These are phyloP conservation scores for Eremothecium sinecaudum DNA, from an alignment of 1,139 yeast genomes.

Conservation along the genomic window DNA sequence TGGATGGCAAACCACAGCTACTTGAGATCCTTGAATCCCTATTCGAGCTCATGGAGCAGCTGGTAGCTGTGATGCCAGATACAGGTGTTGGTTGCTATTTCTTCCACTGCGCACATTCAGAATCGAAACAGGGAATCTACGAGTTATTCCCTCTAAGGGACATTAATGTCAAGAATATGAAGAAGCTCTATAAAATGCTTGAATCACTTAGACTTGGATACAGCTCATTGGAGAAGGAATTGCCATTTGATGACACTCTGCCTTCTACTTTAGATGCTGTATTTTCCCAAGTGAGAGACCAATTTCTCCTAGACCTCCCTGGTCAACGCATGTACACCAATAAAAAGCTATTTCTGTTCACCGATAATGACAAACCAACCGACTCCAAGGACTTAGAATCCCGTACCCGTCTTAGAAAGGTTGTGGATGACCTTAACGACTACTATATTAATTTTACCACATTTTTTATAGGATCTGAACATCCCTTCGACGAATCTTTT, in stretches of 20 bases:
- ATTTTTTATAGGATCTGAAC: constrained; percentile 42
- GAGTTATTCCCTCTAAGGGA: constrained; percentile 34
- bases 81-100: constrained; percentile 63
- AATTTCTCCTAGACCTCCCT: constrained; percentile 29
- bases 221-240: constrained; percentile 17
- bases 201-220: constrained; percentile 27
- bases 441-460: constrained; percentile 50
- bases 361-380: constrained; percentile 50
- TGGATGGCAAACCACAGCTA: constrained; percentile 38
- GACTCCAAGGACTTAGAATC: constrained; percentile 30
- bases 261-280: constrained; percentile 20
- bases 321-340: constrained; percentile 33
- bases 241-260: constrained; percentile 25
- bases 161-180: constrained; percentile 35
- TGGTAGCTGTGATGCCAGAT: constrained; percentile 49
- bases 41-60: constrained; percentile 45
- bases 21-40: constrained; percentile 46
- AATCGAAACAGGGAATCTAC: constrained; percentile 29
- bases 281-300: constrained; percentile 33
- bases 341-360: constrained; percentile 44
- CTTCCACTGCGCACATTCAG: constrained; percentile 38
- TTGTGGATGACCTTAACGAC: constrained; percentile 52
- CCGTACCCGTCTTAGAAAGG: constrained; percentile 42
- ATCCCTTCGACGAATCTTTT: constrained; percentile 41
- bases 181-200: constrained; percentile 32